Base-by-base conservation (phyloP, 2,329 filamentous ascomycete genomes). In the Thelonectria blattea region DNA sequence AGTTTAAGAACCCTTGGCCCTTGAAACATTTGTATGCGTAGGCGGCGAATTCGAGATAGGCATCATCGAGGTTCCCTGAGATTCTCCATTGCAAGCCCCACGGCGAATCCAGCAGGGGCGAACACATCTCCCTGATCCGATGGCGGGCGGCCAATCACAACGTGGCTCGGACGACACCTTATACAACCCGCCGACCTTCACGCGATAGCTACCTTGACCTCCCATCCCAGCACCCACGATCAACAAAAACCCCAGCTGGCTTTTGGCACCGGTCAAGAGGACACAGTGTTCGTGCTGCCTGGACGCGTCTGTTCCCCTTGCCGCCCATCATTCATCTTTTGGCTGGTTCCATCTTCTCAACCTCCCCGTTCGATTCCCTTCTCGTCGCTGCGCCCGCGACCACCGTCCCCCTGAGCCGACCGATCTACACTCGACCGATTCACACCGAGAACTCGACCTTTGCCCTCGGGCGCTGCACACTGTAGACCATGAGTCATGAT, bases 401-500 rank as follows among this genome's bases (percentile, higher is more conserved):
- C 34, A 18, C n/a, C 3, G 8, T 34, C 46, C 34, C 53, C 30
- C 45, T 27, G 54, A 56, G 8, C 18, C 27, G 47, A 64, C 45
- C 27, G 27, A 47, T 22, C 20, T 32, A 8, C 22, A 22, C 32
- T 45, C 39, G 30, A 52, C 45, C 60, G 48, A 64, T 46, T 37
- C 62, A 18, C 48, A 49, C 30, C 50, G 41, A 64, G 61, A 64
- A 53, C 46, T 45, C 52, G 51, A 59, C 39, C 54, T 60, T 63
- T 61, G 47, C 49, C 51, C 56, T 65, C 56, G 57, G 64, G 42
- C 32, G 47, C 52, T n/a, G 37, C 41, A 50, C 43, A 22, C 53
- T 41, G 49, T 56, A 70, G 65, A 76, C 57, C 65, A 76, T 76
- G 74, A 73, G 62, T 65, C 67, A 66, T 69, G 68, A 75, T 76